Evolutionary conservation across 176 grass and related monocot species (phyloP).

Genomic region (Saccharum officinarum): DNA sequence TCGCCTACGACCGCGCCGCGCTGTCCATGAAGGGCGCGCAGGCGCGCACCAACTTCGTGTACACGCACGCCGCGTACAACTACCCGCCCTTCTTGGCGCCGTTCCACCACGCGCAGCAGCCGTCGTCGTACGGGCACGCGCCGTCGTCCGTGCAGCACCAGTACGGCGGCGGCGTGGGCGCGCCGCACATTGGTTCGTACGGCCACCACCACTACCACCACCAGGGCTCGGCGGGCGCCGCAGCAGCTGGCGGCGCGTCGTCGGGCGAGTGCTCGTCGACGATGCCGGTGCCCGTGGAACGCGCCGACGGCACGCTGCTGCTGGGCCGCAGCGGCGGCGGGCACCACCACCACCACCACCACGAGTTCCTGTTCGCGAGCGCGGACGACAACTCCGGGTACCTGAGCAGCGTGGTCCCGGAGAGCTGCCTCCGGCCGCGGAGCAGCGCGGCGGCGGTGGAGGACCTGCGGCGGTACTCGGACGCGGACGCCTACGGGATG

Average conservation of each 20-base stretch:
- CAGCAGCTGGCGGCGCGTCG: background rate
- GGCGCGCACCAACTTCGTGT: slow-evolving; percentile 96
- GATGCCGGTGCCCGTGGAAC: slow-evolving; percentile 18
- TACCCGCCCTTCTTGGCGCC: slow-evolving; percentile 71
- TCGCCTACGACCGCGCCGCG: slow-evolving; percentile 95
- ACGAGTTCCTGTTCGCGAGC: slow-evolving; percentile 56
- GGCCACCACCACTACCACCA: background rate
- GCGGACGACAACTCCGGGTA: slow-evolving; percentile 86
- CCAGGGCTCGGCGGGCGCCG: background rate
- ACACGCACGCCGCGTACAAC: slow-evolving; percentile 60
- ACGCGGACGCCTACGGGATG: slow-evolving; percentile 52
- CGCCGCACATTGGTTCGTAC: slow-evolving; percentile 42
- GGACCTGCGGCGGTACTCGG: slow-evolving; percentile 53
- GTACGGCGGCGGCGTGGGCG: slow-evolving; percentile 32
- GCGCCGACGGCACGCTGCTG: slow-evolving; percentile 13
- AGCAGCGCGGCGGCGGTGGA: slow-evolving; percentile 39
- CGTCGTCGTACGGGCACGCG: slow-evolving; percentile 30
- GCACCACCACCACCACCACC: slow-evolving; percentile 16
- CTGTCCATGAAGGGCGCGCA: slow-evolving; percentile 97
- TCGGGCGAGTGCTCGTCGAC: slow-evolving; percentile 40
- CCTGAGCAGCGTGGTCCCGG: slow-evolving; percentile 94
- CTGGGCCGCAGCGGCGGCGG: slow-evolving; percentile 20
- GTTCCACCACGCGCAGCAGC: slow-evolving; percentile 41
- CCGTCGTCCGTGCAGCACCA: slow-evolving; percentile 20
- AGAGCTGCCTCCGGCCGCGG: slow-evolving; percentile 70